Percentiles rank a stretch among this genome's conserved stretches.
phyloP scores from a whole-genome alignment of 371 early-diverging fungal species.

The Nematocida minor region DNA sequence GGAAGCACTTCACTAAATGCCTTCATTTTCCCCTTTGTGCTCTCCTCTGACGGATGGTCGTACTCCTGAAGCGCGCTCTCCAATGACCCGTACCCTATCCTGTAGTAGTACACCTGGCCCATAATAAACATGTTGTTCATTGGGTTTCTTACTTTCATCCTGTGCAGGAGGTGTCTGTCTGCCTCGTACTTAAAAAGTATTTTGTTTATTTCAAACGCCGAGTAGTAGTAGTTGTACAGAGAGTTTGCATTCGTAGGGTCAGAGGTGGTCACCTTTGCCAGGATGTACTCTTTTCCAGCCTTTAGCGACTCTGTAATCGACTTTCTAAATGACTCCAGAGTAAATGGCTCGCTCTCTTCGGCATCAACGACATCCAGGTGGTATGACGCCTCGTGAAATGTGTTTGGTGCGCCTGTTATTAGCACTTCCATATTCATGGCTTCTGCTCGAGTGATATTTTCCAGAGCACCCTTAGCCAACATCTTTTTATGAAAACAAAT shows the following conservation, averaged over 20 bases:
- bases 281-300: constrained; percentile 70
- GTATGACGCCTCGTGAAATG: constrained; percentile 37
- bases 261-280: constrained; percentile 73
- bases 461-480: constrained; percentile 31
- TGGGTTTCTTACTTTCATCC: constrained; percentile 76
- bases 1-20: constrained; percentile 37
- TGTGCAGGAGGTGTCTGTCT: constrained; percentile 66
- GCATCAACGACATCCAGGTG: constrained; percentile 67
- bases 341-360: constrained; percentile 72
- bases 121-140: constrained; percentile 72
- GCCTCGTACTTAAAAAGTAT: constrained; percentile 71
- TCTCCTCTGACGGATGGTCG: constrained; percentile 54
- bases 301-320: constrained; percentile 68
- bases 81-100: constrained; percentile 56
- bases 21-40: constrained; percentile 22
- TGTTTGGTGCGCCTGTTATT: constrained; percentile 63
- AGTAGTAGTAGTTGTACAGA: constrained; percentile 70
- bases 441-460: constrained; percentile 47
- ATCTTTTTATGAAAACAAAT: constrained; percentile 32
- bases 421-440: constrained; percentile 53
- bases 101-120: constrained; percentile 72
- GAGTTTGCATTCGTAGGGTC: constrained; percentile 68
- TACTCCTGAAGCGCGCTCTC: constrained; percentile 63
- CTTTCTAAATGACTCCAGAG: constrained; percentile 70
- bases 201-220: constrained; percentile 74